Base-by-base conservation (phyloP, 2,329 filamentous ascomycete genomes). In the Ceratocystis diversiconidia region DNA sequence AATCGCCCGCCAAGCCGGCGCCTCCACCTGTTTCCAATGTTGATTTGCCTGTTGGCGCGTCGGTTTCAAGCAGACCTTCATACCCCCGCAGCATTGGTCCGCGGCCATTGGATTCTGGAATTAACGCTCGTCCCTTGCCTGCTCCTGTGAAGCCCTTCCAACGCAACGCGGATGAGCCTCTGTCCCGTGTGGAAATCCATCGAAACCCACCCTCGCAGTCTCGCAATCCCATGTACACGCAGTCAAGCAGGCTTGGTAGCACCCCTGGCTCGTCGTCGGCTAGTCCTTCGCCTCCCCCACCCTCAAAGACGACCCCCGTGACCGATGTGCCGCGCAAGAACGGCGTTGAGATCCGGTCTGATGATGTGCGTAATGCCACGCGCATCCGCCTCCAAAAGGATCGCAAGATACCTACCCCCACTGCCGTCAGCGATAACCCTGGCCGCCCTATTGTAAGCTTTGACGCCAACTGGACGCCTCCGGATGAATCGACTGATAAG, bases 391-490 rank as follows among this genome's bases (percentile, higher is more conserved):
- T 94, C 69, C 55, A 44, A 50, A 91, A 85, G 74, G 90, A 96
- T 75, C 86, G 92, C 72, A 95, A 89, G 73, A 80, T 97, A 68
- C 92, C 92, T 32, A 92, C 88, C 72, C 92, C 92, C 69, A 90
- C 89, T 65, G 87, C 89, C 72, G 92, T 97, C 75, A 96, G 91
- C 78, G 88, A 96, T 77, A 88, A 83, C 73, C 88, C 89, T 71
- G 90, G 90, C 71, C 85, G 92, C 73, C 92, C 92, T 69, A 97
- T 97, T 79, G 92, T 97, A 80, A 97, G 92, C 82, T 97, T 97
- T 81, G 84, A 95, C 76, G 83, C 83, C 72, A 83, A 87, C 73
- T 96, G 90, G 86, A 88, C 85, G 79, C 82, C 85, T 73, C 83
- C 82, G 73, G 85, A 88, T 74, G 79, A 82, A 79, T 79, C 79